Evolutionary conservation across 1,284 basidiomycete genomes (phyloP), one percentile per base, ranked within the genome.

Genomic region (Apiotrichum mycotoxinovorans): DNA sequence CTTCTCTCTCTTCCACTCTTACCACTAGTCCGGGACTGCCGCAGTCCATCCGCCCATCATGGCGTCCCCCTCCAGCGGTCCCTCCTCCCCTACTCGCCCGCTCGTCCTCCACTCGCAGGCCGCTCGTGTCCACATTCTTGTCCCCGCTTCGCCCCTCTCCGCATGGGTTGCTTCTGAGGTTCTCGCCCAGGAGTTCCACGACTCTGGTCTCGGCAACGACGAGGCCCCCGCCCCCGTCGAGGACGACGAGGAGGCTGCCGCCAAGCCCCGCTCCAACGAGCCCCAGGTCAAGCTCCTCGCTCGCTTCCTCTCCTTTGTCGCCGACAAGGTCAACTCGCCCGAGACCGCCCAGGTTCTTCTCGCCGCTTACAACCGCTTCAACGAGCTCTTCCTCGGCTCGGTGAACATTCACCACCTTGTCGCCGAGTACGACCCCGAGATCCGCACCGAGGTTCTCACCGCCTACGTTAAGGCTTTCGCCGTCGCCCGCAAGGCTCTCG

Each of bases 81-180:
- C 65, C 47, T 64, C 65, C 47, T 64, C 70, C 51, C 67, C 74
- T 12, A 73, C 72, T 53, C 73, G 78, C 56, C 76, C 78, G 26
- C 72, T 79, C 60, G 76, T 78, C 53, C 68, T 79, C 43, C 77
- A 79, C 63, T 73, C 75, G 47, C 62, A 69, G 42, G 50, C 65
- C 41, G 71, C 73, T 10, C 65, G 78, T 17, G 68, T 94, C 64
- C 86, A 87, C 62, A 85, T 95, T 73, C 90, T 88, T 57, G 88
- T 94, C 61, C 86, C 89, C 48, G 86, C 88, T 20, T 80, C 81
- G 40, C 69, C 80, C 63, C 84, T 90, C 71, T 85, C 91, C 53
- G 72, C 72, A 75, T 94, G 91, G 91, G 88, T 91, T 69, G 83
- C 85, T 51, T 90, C 90, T 54, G 89, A 92, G 77, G 85, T 91